Base-by-base conservation (phyloP, 805 yeast species). In the Candida sonorensis region DNA sequence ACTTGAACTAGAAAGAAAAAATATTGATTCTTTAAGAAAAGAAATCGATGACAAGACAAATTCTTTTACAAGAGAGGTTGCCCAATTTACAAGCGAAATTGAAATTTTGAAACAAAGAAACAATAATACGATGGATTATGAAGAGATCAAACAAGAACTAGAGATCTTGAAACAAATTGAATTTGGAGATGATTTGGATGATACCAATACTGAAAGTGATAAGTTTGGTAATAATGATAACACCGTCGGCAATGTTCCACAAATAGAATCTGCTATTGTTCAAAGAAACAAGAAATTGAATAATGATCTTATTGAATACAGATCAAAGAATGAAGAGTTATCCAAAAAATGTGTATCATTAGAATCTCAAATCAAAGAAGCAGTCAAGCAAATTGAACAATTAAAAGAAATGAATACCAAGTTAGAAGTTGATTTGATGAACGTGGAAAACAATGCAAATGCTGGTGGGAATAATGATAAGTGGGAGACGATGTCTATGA, bases 71-170 rank as follows among this genome's bases (percentile, higher is more conserved):
- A 57, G 71, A 14, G 85, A 81, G 42, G 42, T 67, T 2, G 44
- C 48, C 2, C 70, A 71, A 27, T 61, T 70, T 38, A 53, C 57
- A n/a, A 53, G 56, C 11, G 90, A 81, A 50, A 54, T 73, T 17
- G 62, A 61, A 8, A 50, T 53, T 4, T 59, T 82, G 42, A 72
- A 71, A 46, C 58, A 60, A 17, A 69, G 72, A 35, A 50, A 81
- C 27, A 59, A 61, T 3, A 54, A 62, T 20, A 72, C 76, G 31
- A 59, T 67, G 2, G 95, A 87, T 51, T 87, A 88, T 55, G 87
- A 82, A 32, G 87, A 84, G 40, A 53, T 87, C 29, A 86, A 85
- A 52, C 71, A 74, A 30, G 96, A 88, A 48, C 62, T 88, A 42
- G 71, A 69, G 13, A 71, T 86, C 17, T 53, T 87, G 38, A 76